phyloP scores from a whole-genome alignment of 1,139 yeast species.

The Candida smagusa region DNA sequence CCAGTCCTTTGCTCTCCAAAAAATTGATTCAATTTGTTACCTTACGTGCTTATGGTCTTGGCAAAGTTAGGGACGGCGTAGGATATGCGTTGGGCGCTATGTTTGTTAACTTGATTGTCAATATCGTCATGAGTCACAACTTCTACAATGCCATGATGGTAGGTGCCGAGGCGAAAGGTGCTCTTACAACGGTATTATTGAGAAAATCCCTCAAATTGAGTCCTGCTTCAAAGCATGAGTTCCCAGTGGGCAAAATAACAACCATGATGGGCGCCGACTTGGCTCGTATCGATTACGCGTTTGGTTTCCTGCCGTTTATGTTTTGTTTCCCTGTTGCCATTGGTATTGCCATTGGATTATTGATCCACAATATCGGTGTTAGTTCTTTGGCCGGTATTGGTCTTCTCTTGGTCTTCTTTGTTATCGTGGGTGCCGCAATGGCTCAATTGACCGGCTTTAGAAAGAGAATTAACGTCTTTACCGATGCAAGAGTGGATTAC shows the following conservation, averaged over 20 bases:
- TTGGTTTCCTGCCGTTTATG: slow-evolving; percentile 65
- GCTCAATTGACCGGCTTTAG: slow-evolving; percentile 41
- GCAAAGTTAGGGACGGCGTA: slow-evolving; percentile 27
- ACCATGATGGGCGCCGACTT: slow-evolving; percentile 76
- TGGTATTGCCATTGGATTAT: slow-evolving; percentile 60
- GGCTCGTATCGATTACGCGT: slow-evolving; percentile 73
- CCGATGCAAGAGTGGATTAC: slow-evolving; percentile 57
- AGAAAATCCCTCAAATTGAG: slow-evolving; percentile 29
- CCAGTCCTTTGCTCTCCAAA: slow-evolving; percentile 34
- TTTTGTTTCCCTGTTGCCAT: slow-evolving; percentile 60
- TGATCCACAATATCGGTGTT: slow-evolving; percentile 69
- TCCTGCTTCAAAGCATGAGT: slow-evolving; percentile 26
- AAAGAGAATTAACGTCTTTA: slow-evolving; percentile 40
- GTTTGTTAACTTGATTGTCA: slow-evolving; percentile 22
- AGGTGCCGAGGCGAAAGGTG: slow-evolving; percentile 32
- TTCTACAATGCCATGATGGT: slow-evolving; percentile 55
- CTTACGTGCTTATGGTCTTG: slow-evolving; percentile 19
- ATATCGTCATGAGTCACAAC: slow-evolving; percentile 56
- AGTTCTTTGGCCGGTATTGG: slow-evolving; percentile 67
- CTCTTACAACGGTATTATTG: slow-evolving; percentile 30
- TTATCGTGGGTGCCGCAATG: slow-evolving; percentile 38
- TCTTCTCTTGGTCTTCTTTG: slow-evolving; percentile 25
- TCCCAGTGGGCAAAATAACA: slow-evolving; percentile 31
- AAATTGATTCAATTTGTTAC: slow-evolving; percentile 42
- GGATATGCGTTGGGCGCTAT: slow-evolving; percentile 27